These are phyloP conservation scores for Paramecium primaurelia DNA, from an alignment of 73 alveolate species.

Conservation along the genomic window DNA sequence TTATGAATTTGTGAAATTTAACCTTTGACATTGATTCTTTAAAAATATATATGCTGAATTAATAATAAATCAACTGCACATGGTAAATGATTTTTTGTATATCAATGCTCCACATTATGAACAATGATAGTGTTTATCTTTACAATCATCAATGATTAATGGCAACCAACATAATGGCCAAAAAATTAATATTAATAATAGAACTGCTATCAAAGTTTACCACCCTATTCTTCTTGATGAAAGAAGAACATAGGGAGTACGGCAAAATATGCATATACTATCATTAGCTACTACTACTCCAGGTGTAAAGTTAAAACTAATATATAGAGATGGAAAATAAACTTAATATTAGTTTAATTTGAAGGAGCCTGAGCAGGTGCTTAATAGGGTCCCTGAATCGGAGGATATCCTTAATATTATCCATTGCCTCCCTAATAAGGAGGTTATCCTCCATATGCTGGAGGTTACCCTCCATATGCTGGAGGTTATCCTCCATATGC, in stretches of 20 bases:
- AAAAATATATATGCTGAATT: too few species aligned
- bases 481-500: too few species aligned
- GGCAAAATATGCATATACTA: not conserved
- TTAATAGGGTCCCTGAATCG: too few species aligned
- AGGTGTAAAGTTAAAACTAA: not conserved
- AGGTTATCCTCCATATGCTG: too few species aligned
- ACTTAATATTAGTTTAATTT: too few species aligned
- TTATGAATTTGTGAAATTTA: too few species aligned
- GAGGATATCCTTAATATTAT: too few species aligned
- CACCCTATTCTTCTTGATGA: not conserved
- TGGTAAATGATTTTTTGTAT: not conserved
- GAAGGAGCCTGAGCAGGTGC: too few species aligned
- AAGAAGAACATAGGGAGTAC: not conserved
- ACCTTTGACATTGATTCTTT: too few species aligned
- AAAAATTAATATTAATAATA: not conserved
- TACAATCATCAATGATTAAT: not conserved
- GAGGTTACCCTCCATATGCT: too few species aligned
- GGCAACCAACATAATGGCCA: constrained; percentile 41
- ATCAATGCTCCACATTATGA: not conserved
- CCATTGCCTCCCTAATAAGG: too few species aligned
- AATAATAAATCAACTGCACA: not conserved
- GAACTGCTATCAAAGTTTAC: not conserved
- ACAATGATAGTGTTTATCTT: not conserved
- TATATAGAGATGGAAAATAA: too few species aligned
- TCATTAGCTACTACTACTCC: not conserved